Evolutionary conservation across 2,329 filamentous ascomycete species (phyloP), one percentile per base, ranked within the genome.

Genomic region (Xylaria arbuscula): DNA sequence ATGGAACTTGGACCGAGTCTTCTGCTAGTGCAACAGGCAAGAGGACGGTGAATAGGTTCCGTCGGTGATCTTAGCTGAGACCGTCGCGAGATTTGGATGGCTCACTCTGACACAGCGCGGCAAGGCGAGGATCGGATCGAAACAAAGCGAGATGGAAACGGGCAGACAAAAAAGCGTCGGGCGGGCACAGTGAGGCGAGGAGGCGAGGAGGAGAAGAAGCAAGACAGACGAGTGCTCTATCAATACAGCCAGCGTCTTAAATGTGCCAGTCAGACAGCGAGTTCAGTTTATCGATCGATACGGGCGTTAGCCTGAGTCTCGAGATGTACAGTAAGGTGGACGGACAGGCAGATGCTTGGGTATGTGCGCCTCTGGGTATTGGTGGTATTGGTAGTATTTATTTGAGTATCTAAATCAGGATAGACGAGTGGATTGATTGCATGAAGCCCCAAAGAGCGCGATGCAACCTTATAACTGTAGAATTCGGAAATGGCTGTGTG

Each of bases 261-360:
- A 42, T 59, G 36, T 63, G n/a, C 34, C 55, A 36, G 40, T 51
- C 32, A 24, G 38, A 32, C 15, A 51, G 15, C 10, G 9, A 17
- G 7, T 22, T 19, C 2, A 6, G 22, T 22, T 28, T 28, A 2
- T 28, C 28, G 28, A 40, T 40, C 36, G 36, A 40, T 40, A 7
- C 36, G 13, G 36, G 36, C 36, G 36, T 60, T 60, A 40, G 63
- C 64, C 34, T 36, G 48, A 17, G 36, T 64, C 50, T 57, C 34
- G 34, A 62, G 47, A 36, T 15, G 56, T 56, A 54, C 28, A 54
- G 51, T 54, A 42, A 53, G 45, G 53, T 34, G 38, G 34, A 19
- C 34, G 38, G 45, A n/a, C 36, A 47, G 32, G 48, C 32, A 38
- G 34, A 61, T 45, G 38, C 64, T 51, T 56, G 50, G n/a, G 19